These are phyloP conservation scores for Boletus coccyginus DNA, from an alignment of 768 basidiomycete genomes.

Conservation along the genomic window DNA sequence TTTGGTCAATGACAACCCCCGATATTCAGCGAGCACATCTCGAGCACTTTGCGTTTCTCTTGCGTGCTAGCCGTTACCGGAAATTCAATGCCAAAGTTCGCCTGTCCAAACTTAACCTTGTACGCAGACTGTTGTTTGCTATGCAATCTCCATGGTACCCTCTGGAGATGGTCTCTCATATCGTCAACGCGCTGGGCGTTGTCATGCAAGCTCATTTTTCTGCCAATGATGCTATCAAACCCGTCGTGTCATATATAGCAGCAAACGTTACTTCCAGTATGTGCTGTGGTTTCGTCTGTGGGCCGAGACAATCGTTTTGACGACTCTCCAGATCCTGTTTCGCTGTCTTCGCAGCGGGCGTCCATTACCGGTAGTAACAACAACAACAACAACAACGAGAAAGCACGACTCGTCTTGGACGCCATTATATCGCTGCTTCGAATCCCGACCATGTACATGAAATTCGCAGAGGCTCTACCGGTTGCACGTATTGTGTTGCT, in stretches of 20 bases:
- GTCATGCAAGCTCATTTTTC: constrained; percentile 67
- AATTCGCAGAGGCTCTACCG: constrained; percentile 73
- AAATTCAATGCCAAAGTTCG: constrained; percentile 77
- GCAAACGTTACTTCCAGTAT: constrained; percentile 72
- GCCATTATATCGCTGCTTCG: constrained; percentile 62
- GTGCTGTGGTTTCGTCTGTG: constrained; percentile 13
- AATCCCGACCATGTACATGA: constrained; percentile 55
- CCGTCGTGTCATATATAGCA: constrained; percentile 80
- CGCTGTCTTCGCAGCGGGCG: constrained; percentile 10
- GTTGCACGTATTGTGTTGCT: constrained; percentile 76
- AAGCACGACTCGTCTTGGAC: constrained; percentile 66
- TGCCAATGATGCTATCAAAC: constrained; percentile 76
- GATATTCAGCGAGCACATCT: constrained; percentile 81
- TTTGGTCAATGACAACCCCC: constrained; percentile 72
- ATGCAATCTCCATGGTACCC: constrained; percentile 79
- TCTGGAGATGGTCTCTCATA: constrained; percentile 41
- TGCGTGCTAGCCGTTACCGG: constrained; percentile 68
- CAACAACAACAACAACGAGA: constrained; percentile 43
- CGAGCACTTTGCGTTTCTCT: constrained; percentile 76
- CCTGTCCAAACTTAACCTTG: constrained; percentile 65
- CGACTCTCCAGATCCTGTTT: neutral
- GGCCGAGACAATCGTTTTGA: neutral
- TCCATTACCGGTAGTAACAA: constrained; percentile 8
- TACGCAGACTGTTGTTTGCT: constrained; percentile 76
- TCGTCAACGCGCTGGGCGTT: constrained; percentile 60